phyloP scores from a whole-genome alignment of 2,329 filamentous ascomycete genomes.

The Sordariomycetes sp. region DNA sequence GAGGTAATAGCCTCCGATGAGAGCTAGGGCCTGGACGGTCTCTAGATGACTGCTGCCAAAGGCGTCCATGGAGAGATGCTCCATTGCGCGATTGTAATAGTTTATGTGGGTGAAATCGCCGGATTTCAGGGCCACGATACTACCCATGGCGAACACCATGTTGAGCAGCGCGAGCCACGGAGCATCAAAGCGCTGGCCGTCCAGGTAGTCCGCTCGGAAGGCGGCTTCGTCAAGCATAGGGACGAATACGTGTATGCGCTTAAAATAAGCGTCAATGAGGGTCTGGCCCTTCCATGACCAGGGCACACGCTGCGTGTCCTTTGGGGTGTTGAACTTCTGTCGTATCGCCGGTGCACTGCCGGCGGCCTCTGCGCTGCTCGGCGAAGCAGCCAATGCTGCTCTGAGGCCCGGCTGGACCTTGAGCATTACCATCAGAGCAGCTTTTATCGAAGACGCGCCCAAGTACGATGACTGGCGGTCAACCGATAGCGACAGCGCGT shows the following conservation, averaged over 20 bases:
- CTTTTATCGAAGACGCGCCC: slow-evolving; percentile 63
- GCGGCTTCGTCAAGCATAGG: slow-evolving; percentile 62
- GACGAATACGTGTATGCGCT: slow-evolving; percentile 56
- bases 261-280: slow-evolving; percentile 64
- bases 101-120: slow-evolving; percentile 55
- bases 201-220: slow-evolving; percentile 47
- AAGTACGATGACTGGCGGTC: slow-evolving; percentile 54
- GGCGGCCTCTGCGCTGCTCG: slow-evolving; percentile 30
- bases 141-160: slow-evolving; percentile 65
- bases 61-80: slow-evolving; percentile 51
- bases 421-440: slow-evolving; percentile 58
- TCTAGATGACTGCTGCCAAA: slow-evolving; percentile 53
- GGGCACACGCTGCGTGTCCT: slow-evolving; percentile 34
- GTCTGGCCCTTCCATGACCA: slow-evolving; percentile 54
- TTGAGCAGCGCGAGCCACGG: slow-evolving; percentile 63
- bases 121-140: slow-evolving; percentile 51
- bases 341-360: slow-evolving; percentile 29
- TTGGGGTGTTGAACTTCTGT: slow-evolving; percentile 26
- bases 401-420: slow-evolving; percentile 36
- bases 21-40: slow-evolving; percentile 55
- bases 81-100: slow-evolving; percentile 56
- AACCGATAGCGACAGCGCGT: slow-evolving; percentile 44
- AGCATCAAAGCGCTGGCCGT: slow-evolving; percentile 44
- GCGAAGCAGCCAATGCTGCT: slow-evolving; percentile 29
- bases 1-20: slow-evolving; percentile 65